phyloP scores from a whole-genome alignment of 306 rosid genomes.

The Vicia villosa region DNA sequence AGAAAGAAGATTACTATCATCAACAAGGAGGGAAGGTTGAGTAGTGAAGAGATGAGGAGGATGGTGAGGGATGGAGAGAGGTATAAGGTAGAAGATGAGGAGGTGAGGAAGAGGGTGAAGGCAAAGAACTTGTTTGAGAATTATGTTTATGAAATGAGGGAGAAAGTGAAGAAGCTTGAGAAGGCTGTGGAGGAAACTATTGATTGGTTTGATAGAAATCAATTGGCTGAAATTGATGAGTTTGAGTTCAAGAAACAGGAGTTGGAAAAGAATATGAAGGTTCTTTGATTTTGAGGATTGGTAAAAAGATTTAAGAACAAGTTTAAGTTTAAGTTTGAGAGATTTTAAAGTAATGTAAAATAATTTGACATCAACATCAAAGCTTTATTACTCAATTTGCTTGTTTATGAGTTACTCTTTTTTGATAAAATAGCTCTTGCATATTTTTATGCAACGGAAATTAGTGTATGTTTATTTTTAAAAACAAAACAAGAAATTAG shows the following conservation, averaged over 20 bases:
- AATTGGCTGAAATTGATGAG: constrained; percentile 48
- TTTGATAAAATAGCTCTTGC: too few species aligned
- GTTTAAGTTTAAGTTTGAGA: background rate
- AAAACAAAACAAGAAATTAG: too few species aligned
- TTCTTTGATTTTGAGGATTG: background rate
- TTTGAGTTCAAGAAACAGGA: constrained; percentile 45
- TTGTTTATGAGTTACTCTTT: background rate
- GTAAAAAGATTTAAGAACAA: background rate
- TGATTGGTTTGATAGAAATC: constrained; percentile 48
- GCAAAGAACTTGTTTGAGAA: constrained; percentile 45
- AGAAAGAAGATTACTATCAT: constrained; percentile 40
- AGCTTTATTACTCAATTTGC: constrained; percentile 20
- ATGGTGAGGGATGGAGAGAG: constrained; percentile 42
- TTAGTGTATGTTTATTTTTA: too few species aligned
- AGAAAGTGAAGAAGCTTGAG: constrained; percentile 34
- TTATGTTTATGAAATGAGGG: constrained; percentile 39
- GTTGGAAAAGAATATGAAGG: constrained; percentile 23
- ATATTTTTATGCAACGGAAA: too few species aligned
- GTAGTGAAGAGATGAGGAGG: constrained; percentile 39
- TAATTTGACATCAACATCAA: background rate
- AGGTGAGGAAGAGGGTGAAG: constrained; percentile 39
- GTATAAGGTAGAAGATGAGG: constrained; percentile 44
- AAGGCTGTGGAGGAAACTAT: constrained; percentile 39
- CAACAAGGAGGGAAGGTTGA: constrained; percentile 46
- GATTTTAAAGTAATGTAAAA: constrained; percentile 27